These are phyloP conservation scores for Mucor plumbeus DNA, from an alignment of 371 early-diverging fungal genomes.

Conservation along the genomic window DNA sequence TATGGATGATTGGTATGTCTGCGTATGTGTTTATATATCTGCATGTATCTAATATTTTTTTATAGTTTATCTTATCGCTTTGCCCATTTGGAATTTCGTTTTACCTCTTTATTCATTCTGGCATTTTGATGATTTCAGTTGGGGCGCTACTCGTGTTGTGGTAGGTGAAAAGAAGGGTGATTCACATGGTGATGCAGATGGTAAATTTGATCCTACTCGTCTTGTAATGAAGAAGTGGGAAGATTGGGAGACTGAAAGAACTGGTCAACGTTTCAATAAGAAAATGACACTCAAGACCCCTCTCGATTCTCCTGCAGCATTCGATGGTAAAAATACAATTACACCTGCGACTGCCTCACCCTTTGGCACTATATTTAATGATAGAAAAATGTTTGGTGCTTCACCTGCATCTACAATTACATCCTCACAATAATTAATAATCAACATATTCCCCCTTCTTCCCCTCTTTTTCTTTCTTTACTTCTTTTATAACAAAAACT, in stretches of 20 bases:
- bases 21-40: background rate
- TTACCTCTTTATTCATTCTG: constrained; percentile 92
- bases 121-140: constrained; percentile 94
- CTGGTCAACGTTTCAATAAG: constrained; percentile 48
- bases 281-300: constrained; percentile 34
- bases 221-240: constrained; percentile 72
- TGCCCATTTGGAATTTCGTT: constrained; percentile 97
- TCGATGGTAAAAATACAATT: constrained; percentile 34
- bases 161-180: constrained; percentile 65
- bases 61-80: constrained; percentile 61
- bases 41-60: background rate
- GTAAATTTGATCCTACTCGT: constrained; percentile 71
- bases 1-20: constrained; percentile 73
- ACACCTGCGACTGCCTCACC: constrained; percentile 35
- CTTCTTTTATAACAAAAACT: constrained; percentile 9
- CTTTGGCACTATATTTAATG: constrained; percentile 53
- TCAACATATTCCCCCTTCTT: background rate
- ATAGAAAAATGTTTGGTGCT: constrained; percentile 56
- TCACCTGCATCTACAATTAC: constrained; percentile 28
- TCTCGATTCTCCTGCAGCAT: constrained; percentile 35
- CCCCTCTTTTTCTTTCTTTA: background rate
- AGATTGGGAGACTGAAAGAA: constrained; percentile 76
- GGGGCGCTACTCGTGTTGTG: constrained; percentile 85
- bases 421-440: constrained; percentile 7
- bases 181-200: constrained; percentile 68